phyloP scores from a whole-genome alignment of 1,284 basidiomycete genomes.

The Inonotus obliquus region DNA sequence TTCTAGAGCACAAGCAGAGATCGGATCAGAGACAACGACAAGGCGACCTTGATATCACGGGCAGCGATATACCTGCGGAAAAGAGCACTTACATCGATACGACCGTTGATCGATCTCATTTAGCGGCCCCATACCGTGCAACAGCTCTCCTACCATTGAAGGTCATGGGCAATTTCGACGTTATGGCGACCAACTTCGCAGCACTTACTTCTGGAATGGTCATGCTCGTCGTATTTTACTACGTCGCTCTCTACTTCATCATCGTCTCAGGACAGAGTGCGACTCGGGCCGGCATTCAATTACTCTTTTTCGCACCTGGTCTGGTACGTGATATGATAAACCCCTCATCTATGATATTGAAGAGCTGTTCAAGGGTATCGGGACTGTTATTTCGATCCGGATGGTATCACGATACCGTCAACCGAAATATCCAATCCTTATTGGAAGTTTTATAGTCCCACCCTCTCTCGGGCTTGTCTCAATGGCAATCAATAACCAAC shows the following conservation, averaged over 20 bases:
- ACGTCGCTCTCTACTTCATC: conserved; percentile 45
- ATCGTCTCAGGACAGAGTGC: conserved; percentile 37
- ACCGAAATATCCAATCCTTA: conserved; percentile 39
- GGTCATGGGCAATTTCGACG: conserved; percentile 30
- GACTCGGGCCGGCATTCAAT: conserved; percentile 38
- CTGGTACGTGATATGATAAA: conserved; percentile 28
- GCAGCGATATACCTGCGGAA: not conserved
- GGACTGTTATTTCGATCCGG: conserved; percentile 27
- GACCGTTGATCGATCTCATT: not conserved
- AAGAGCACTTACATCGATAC: not conserved
- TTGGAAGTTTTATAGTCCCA: conserved; percentile 34
- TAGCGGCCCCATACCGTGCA: conserved; percentile 26
- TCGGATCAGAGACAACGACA: not conserved
- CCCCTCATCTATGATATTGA: conserved; percentile 2
- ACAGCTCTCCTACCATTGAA: conserved; percentile 41
- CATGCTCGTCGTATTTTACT: conserved; percentile 50
- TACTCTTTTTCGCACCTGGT: conserved; percentile 46
- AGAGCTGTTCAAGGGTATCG: conserved; percentile 26
- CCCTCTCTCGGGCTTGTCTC: conserved; percentile 40
- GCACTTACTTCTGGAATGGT: conserved; percentile 42
- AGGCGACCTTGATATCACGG: not conserved
- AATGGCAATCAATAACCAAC: conserved; percentile 36
- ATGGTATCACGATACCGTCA: conserved; percentile 30
- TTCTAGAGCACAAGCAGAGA: conserved; percentile 24
- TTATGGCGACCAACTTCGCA: conserved; percentile 35